Conservation (phyloP, 345 rosid species). For the Excoecaria agallocha region DNA sequence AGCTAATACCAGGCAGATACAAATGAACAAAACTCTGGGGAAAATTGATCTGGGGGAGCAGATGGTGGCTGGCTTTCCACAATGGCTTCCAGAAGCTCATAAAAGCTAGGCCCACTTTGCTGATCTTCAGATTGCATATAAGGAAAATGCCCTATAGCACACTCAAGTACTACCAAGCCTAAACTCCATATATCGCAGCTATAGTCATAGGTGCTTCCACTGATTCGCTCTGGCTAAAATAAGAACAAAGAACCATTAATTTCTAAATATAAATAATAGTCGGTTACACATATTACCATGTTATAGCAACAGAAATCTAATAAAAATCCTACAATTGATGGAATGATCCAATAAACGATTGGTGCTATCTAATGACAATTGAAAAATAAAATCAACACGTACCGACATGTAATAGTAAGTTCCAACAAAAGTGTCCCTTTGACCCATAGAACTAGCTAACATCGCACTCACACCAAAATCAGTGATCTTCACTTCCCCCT, state of each 20-base stretch:
- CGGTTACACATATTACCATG: neutral
- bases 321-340: neutral
- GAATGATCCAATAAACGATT: neutral
- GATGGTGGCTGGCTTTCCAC: conserved; percentile 80
- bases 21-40: conserved; percentile 92
- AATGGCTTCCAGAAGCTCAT: conserved; percentile 85
- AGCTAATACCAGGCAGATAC: conserved; percentile 72
- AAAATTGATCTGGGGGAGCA: conserved; percentile 91
- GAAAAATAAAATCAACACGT: conserved; percentile 31
- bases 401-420: conserved; percentile 89
- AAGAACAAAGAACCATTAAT: neutral
- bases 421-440: conserved; percentile 78
- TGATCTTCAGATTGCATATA: conserved; percentile 76
- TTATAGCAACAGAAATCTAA: conserved; percentile 3
- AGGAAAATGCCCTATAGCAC: conserved; percentile 88
- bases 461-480: conserved; percentile 94
- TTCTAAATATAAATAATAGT: neutral
- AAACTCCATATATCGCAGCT: conserved; percentile 99
- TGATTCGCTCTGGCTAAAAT: conserved; percentile 83
- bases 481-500: conserved; percentile 93
- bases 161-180: conserved; percentile 86
- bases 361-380: neutral
- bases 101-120: conserved; percentile 78
- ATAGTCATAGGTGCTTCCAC: conserved; percentile 49
- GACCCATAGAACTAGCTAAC: conserved; percentile 70